Percentiles rank a stretch among this genome's conserved stretches.
Conservation (phyloP, 805 yeast species). For the Candida takata region DNA sequence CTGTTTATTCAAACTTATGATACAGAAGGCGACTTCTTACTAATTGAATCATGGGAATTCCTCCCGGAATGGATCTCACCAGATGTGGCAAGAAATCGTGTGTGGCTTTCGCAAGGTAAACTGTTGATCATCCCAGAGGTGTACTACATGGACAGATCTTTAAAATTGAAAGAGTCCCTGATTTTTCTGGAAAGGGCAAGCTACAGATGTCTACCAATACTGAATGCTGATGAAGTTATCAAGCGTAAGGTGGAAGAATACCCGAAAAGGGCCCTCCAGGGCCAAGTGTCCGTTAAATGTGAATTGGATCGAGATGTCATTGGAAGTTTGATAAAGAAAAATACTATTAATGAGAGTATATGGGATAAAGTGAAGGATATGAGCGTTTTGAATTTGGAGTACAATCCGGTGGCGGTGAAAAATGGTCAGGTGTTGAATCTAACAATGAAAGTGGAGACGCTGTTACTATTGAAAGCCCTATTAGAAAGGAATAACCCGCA, state of each 20-base stretch:
- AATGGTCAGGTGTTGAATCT: slow-evolving; percentile 9
- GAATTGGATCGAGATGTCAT: slow-evolving; percentile 13
- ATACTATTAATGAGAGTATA: slow-evolving; percentile 7
- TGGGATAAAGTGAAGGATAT: slow-evolving; percentile 7
- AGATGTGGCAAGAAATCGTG: slow-evolving; percentile 39
- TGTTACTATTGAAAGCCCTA: slow-evolving; percentile 11
- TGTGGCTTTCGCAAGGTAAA: slow-evolving; percentile 43
- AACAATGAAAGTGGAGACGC: slow-evolving; percentile 17
- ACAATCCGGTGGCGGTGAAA: not conserved
- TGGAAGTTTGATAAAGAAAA: slow-evolving; percentile 13
- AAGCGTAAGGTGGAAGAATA: slow-evolving; percentile 14
- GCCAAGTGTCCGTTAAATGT: slow-evolving; percentile 13
- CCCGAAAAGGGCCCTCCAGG: slow-evolving; percentile 26
- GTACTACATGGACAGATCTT: slow-evolving; percentile 27
- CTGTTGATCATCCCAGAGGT: slow-evolving; percentile 34
- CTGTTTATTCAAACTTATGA: slow-evolving; percentile 42
- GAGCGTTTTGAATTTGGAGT: not conserved
- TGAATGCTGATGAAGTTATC: slow-evolving; percentile 19
- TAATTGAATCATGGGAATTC: slow-evolving; percentile 41
- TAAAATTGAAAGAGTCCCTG: slow-evolving; percentile 34
- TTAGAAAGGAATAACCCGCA: slow-evolving; percentile 2
- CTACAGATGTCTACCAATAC: slow-evolving; percentile 28
- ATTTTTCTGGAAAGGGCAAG: slow-evolving; percentile 31
- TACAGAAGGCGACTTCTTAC: slow-evolving; percentile 48
- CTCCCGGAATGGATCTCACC: slow-evolving; percentile 45